Conservation (phyloP, 306 rosid genomes). For the Medicago lupulina region DNA sequence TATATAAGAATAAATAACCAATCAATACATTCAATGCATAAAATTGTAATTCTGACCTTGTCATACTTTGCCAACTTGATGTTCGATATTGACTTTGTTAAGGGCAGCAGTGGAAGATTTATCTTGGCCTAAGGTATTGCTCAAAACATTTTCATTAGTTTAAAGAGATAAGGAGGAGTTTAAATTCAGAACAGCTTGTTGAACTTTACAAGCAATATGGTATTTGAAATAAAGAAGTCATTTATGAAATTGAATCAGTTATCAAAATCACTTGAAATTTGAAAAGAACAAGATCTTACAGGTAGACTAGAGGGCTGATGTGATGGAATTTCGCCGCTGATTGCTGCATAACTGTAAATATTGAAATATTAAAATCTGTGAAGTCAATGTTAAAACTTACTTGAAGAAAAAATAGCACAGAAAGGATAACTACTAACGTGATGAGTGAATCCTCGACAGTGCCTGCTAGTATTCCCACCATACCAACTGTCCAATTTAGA, state of each 20-base stretch:
- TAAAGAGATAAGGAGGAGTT: too few species aligned
- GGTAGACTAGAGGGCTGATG: constrained; percentile 40
- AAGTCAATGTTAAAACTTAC: constrained; percentile 13
- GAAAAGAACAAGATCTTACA: constrained; percentile 50
- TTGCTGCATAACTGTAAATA: constrained; percentile 77
- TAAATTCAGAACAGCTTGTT: background rate
- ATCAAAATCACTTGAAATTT: constrained; percentile 23
- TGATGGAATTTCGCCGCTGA: constrained; percentile 61
- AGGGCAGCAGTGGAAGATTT: constrained; percentile 67
- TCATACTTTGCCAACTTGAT: constrained; percentile 85
- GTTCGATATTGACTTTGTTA: constrained; percentile 57
- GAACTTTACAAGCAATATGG: background rate
- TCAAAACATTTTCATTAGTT: constrained; percentile 25
- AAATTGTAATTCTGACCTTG: constrained; percentile 55
- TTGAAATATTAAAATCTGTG: constrained; percentile 26
- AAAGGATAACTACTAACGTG: constrained; percentile 57
- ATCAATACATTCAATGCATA: background rate
- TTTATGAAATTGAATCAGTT: background rate
- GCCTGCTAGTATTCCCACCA: constrained; percentile 85
- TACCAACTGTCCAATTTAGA: constrained; percentile 91
- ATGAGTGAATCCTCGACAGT: constrained; percentile 80
- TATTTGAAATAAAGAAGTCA: constrained; percentile 10
- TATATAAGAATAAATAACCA: background rate
- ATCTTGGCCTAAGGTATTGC: constrained; percentile 55
- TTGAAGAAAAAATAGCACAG: constrained; percentile 16